phyloP scores from a whole-genome alignment of 2,329 filamentous ascomycete genomes.

The Seiridium unicorne region DNA sequence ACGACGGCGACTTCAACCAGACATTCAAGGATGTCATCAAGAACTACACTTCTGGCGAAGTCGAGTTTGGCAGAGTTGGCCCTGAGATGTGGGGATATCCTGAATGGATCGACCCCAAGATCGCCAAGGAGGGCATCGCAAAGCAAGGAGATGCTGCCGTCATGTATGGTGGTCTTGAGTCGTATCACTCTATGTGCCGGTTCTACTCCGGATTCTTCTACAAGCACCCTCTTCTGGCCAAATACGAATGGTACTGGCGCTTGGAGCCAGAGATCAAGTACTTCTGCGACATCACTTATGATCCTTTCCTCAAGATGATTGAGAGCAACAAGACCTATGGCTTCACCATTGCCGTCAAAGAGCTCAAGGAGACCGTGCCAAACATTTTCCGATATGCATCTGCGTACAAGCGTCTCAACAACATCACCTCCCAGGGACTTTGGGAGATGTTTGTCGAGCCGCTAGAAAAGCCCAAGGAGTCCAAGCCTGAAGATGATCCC shows the following conservation, averaged over 20 bases:
- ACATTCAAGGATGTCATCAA: conserved; percentile 84
- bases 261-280: conserved; percentile 99
- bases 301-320: conserved; percentile 95
- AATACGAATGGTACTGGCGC: conserved; percentile 99
- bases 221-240: conserved; percentile 89
- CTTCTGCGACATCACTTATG: conserved; percentile 99
- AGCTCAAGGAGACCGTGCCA: conserved; percentile 93
- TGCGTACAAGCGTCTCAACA: conserved; percentile 91
- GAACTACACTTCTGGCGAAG: conserved; percentile 83
- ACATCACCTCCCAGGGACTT: conserved; percentile 83
- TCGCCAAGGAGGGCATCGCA: conserved; percentile 91
- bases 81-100: conserved; percentile 93
- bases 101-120: conserved; percentile 91
- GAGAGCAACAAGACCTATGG: conserved; percentile 96
- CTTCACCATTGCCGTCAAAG: conserved; percentile 98
- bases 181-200: conserved; percentile 98
- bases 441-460: conserved; percentile 99
- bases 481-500: conserved; percentile 59
- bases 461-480: conserved; percentile 55
- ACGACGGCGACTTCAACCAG: conserved; percentile 95
- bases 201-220: conserved; percentile 99
- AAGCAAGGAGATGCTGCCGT: conserved; percentile 97
- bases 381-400: conserved; percentile 99
- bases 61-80: conserved; percentile 94
- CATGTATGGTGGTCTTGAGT: conserved; percentile 99